Conservation (phyloP, 495 filamentous ascomycete species). For the Xylaria sp. region DNA sequence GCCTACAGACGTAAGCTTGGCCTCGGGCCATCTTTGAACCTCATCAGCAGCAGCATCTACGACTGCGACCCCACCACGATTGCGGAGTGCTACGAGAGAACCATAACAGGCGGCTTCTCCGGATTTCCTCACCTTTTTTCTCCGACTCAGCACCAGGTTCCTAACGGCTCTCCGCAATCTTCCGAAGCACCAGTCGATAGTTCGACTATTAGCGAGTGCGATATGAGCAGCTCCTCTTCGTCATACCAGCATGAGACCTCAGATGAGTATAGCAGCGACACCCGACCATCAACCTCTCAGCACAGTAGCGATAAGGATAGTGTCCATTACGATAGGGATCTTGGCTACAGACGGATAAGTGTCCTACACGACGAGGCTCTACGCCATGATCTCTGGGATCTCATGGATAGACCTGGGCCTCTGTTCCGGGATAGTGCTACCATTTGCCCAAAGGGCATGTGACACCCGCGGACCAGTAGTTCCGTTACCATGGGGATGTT, state of each 20-base stretch:
- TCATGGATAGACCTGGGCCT: no score
- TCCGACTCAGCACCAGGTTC: neutral
- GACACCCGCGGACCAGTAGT: neutral
- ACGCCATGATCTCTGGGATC: no score
- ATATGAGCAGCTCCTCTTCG: neutral
- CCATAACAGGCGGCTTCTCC: neutral
- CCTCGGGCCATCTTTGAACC: constrained; percentile 5
- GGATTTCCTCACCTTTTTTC: neutral
- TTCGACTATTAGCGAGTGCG: neutral
- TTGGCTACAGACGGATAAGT: no score
- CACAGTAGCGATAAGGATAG: neutral
- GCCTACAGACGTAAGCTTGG: constrained; percentile 3
- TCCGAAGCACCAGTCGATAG: neutral
- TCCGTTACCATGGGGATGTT: neutral
- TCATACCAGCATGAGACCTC: neutral
- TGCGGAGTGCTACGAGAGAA: neutral
- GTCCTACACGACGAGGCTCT: no score
- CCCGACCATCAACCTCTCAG: neutral
- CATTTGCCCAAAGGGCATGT: no score
- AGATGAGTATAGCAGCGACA: neutral
- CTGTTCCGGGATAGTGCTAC: no score
- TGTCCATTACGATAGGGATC: no score
- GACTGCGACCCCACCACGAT: neutral
- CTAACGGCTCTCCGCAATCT: neutral
- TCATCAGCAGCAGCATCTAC: constrained; percentile 22